A percentile compares a stretch with the other conserved stretches of the same genome.
Evolutionary conservation across 768 basidiomycete genomes (phyloP).

Genomic region (Hortiboletus flavorubellus): DNA sequence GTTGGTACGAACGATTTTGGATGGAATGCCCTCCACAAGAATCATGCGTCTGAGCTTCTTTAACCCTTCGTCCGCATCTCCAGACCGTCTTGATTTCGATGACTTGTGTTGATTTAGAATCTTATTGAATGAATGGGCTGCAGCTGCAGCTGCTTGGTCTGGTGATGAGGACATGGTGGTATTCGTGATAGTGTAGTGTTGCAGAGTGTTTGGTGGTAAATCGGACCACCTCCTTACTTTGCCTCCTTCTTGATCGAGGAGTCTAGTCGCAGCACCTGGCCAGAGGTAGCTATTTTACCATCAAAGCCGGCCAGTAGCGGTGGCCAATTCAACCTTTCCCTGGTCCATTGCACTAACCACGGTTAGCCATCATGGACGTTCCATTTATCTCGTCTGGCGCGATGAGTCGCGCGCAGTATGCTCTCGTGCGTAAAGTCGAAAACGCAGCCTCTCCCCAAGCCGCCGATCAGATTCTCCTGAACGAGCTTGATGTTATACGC

Average conservation of each 20-base stretch:
- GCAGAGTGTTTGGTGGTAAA: conserved; percentile 5
- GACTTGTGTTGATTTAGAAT: conserved; percentile 69
- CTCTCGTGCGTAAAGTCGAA: conserved; percentile 72
- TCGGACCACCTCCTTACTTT: not conserved
- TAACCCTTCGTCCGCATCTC: conserved; percentile 75
- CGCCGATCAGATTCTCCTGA: conserved; percentile 57
- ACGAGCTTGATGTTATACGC: conserved; percentile 59
- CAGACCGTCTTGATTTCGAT: conserved; percentile 59
- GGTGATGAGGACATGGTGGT: conserved; percentile 24
- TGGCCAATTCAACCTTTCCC: not conserved
- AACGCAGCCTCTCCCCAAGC: conserved; percentile 50
- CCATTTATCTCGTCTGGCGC: conserved; percentile 80
- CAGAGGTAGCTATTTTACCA: conserved; percentile 16
- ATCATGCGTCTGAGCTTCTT: conserved; percentile 86
- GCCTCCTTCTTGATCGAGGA: not conserved
- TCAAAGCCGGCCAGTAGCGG: not conserved
- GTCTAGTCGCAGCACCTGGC: conserved; percentile 8
- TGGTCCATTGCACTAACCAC: not conserved
- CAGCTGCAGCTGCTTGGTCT: conserved; percentile 31
- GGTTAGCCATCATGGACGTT: conserved; percentile 59
- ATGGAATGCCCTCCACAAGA: conserved; percentile 88
- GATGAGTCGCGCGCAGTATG: conserved; percentile 69
- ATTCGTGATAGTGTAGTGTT: conserved; percentile 1
- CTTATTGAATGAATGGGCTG: conserved; percentile 78
- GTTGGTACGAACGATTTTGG: conserved; percentile 54